Conservation (phyloP, 2,329 filamentous ascomycete genomes). For the Fusarium sp. region DNA sequence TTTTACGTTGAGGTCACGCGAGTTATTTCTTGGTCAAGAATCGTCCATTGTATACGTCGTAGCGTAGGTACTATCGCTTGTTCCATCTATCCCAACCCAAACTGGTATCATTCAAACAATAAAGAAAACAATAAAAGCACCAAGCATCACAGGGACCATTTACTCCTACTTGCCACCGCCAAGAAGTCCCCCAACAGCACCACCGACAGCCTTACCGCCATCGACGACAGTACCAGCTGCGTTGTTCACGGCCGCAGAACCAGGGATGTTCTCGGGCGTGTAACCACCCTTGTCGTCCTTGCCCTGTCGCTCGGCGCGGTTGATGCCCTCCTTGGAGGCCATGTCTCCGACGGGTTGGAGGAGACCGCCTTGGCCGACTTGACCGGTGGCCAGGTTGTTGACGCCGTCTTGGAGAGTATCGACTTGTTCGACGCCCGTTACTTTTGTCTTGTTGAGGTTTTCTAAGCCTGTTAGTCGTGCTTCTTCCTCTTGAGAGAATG, state of each 20-base stretch:
- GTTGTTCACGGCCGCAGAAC: slow-evolving; percentile 43
- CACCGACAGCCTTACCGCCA: slow-evolving; percentile 48
- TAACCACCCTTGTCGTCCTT: slow-evolving; percentile 71
- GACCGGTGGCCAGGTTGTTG: slow-evolving; percentile 70
- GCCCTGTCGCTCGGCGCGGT: slow-evolving; percentile 72
- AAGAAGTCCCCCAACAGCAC: slow-evolving; percentile 49
- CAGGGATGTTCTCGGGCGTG: slow-evolving; percentile 47
- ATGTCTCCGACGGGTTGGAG: slow-evolving; percentile 73
- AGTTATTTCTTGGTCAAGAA: too few relatives aligned
- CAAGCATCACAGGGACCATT: background rate
- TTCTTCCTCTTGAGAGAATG: background rate
- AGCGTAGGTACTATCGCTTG: background rate
- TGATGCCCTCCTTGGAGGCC: slow-evolving; percentile 73
- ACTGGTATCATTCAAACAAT: background rate
- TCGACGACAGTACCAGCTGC: slow-evolving; percentile 45
- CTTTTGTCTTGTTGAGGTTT: slow-evolving; percentile 74
- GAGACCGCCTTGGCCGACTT: slow-evolving; percentile 76
- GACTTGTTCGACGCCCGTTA: slow-evolving; percentile 75
- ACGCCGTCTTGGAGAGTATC: slow-evolving; percentile 77
- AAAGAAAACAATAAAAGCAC: slow-evolving; percentile 11
- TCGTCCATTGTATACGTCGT: background rate
- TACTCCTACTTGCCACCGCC: slow-evolving; percentile 46
- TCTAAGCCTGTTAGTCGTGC: slow-evolving; percentile 56
- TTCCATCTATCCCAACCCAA: background rate
- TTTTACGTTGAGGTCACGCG: too few relatives aligned